Percentiles rank a stretch among this genome's conserved stretches.
These are phyloP conservation scores for Kokia cookei DNA, from an alignment of 441 rosid genomes.

Conservation along the genomic window DNA sequence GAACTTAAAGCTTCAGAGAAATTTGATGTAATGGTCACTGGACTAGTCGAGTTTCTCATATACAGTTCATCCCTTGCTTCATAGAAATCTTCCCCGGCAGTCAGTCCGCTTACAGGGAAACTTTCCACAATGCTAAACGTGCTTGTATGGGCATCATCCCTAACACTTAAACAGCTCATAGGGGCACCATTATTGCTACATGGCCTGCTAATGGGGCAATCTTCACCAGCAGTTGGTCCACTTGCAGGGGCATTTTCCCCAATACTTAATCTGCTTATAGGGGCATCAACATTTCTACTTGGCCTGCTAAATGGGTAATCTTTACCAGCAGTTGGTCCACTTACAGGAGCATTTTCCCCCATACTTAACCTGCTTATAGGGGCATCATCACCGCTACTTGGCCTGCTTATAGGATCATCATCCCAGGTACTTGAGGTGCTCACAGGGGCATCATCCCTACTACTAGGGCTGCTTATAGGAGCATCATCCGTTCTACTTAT, in stretches of 20 bases:
- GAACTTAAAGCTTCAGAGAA: neutral
- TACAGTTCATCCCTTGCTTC: neutral
- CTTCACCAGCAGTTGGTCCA: slow-evolving; percentile 9
- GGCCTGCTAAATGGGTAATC: neutral
- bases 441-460: slow-evolving; percentile 12
- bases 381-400: slow-evolving; percentile 16
- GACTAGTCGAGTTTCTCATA: neutral
- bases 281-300: slow-evolving; percentile 17
- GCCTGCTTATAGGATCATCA: slow-evolving; percentile 16
- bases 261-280: slow-evolving; percentile 4
- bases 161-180: neutral
- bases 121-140: neutral
- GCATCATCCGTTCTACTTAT: slow-evolving; percentile 13
- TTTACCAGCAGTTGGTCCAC: neutral
- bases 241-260: slow-evolving; percentile 16
- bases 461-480: neutral
- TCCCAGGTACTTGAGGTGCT: slow-evolving; percentile 8
- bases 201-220: slow-evolving; percentile 12
- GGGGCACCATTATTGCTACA: neutral
- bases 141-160: neutral
- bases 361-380: slow-evolving; percentile 1
- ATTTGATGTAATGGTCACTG: neutral
- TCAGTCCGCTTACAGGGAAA: neutral
- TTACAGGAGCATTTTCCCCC: slow-evolving; percentile 13
- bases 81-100: neutral